A percentile compares a stretch with the other conserved stretches of the same genome.
phyloP scores from a whole-genome alignment of 768 basidiomycete genomes.

The Mycena polygramma region DNA sequence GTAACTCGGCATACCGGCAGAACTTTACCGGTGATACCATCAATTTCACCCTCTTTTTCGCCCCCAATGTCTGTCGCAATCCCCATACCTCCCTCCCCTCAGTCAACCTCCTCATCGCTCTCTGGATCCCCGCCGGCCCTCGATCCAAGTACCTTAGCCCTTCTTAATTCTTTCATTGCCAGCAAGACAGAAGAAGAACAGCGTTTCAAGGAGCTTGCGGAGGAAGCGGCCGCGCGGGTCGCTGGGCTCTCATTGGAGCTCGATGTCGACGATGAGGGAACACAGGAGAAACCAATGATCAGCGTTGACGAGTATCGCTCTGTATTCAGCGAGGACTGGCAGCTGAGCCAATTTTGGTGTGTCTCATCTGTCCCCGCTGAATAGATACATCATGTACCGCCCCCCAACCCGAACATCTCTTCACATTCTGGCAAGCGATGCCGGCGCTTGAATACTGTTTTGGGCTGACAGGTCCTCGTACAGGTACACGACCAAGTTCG shows the following conservation, averaged over 20 bases:
- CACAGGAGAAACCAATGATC: conserved; percentile 50
- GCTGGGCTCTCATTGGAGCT: conserved; percentile 46
- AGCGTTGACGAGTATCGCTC: conserved; percentile 58
- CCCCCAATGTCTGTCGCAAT: conserved; percentile 33
- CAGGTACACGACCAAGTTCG: conserved; percentile 60
- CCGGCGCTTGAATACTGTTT: background rate
- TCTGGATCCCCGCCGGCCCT: conserved; percentile 54
- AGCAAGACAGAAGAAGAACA: conserved; percentile 59
- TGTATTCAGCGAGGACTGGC: conserved; percentile 64
- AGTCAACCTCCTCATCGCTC: conserved; percentile 40
- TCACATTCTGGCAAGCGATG: conserved; percentile 18
- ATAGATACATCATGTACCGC: conserved; percentile 2
- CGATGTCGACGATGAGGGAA: conserved; percentile 17
- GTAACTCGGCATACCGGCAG: no score
- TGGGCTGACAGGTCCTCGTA: conserved; percentile 22
- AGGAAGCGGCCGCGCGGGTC: conserved; percentile 50
- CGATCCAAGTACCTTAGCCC: conserved; percentile 53
- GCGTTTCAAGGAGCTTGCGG: conserved; percentile 55
- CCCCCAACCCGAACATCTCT: background rate
- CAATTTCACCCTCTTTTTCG: conserved; percentile 1
- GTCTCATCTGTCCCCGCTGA: conserved; percentile 36
- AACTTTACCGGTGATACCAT: background rate
- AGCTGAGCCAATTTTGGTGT: conserved; percentile 66
- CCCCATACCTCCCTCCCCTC: conserved; percentile 39
- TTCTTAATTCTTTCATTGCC: conserved; percentile 55